Evolutionary conservation across 768 basidiomycete species (phyloP).

Genomic region (Cystobasidium ongulense): DNA sequence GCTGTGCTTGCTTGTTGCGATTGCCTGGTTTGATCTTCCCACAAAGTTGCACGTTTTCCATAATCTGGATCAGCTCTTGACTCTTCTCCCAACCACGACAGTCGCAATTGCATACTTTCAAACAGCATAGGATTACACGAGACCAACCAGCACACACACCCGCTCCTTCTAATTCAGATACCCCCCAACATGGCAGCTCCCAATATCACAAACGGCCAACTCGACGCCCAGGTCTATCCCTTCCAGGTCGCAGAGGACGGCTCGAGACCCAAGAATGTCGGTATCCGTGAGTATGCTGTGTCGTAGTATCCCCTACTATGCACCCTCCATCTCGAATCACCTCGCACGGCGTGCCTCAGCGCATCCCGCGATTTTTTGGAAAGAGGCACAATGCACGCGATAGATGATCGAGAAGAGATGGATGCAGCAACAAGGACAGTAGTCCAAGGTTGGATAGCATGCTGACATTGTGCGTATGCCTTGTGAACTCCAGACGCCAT

Average conservation of each 20-base stretch:
- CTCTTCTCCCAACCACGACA: neutral
- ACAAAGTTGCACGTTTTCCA: neutral
- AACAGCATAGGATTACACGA: too few relatives aligned
- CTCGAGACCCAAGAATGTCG: conserved; percentile 77
- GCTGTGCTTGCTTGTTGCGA: too few relatives aligned
- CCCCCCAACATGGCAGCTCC: conserved; percentile 15
- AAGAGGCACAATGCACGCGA: neutral
- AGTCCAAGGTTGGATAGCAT: too few relatives aligned
- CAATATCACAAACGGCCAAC: conserved; percentile 11
- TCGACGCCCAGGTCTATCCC: conserved; percentile 22
- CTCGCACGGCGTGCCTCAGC: neutral
- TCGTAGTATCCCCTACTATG: neutral
- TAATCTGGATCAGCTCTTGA: neutral
- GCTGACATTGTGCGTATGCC: neutral
- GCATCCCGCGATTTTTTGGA: neutral
- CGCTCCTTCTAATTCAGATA: neutral
- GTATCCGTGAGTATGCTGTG: conserved; percentile 55
- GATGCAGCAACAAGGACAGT: neutral
- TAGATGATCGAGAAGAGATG: neutral
- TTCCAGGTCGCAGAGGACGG: conserved; percentile 10
- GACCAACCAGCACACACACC: neutral
- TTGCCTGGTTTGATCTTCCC: neutral
- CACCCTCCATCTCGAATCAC: neutral
- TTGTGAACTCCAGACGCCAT: conserved; percentile 51
- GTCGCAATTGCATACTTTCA: neutral